Evolutionary conservation across 179 eudicot genomes (phyloP), one percentile per base, ranked within the genome.

Genomic region (Vitellaria paradoxa): DNA sequence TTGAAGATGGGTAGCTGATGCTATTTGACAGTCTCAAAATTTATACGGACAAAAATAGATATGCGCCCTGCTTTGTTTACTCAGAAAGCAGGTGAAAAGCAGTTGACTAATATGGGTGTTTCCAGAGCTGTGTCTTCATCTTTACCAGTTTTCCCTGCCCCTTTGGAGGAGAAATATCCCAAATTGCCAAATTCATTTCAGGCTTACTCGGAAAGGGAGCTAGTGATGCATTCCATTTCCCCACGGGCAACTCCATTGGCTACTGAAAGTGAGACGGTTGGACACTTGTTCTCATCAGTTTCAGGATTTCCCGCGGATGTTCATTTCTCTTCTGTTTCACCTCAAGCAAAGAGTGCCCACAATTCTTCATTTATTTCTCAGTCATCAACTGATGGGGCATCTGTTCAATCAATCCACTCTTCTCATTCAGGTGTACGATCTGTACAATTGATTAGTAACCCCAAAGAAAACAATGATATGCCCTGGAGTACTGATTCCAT

Each of bases 151-250:
- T 82, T 91, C 46, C 72, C 86, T 65, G 53, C 83, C 80, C 81
- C 78, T 70, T 60, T 75, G 59, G 88, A 80, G 68, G 92, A 80
- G 75, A 86, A 86, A 73, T 88, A 74, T 72, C 87, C 85, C 24
- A 90, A 90, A 72, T 73, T 86, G 68, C 87, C 82, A 15, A 88
- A 88, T 83, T 76, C 86, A 62, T 84, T 87, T 63, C 91, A 81
- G 70, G 82, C 83, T 65, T 75, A 86, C 57, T 47, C 82, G 72
- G 82, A 89, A 78, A 74, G 75, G 20, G 89, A 86, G 75, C 73
- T 82, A 63, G 85, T 78, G 40, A 69, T 78, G 18, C 83, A 85
- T 73, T 74, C 86, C 4, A 68, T 76, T 76, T 83, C 83, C 70
- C 78, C 88, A 71, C 89, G 68, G 66, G 62, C 87, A 68, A 73